Percentiles rank a stretch among this genome's conserved stretches.
Conservation (phyloP, 2,329 filamentous ascomycete genomes). For the Huntiella moniliformis region DNA sequence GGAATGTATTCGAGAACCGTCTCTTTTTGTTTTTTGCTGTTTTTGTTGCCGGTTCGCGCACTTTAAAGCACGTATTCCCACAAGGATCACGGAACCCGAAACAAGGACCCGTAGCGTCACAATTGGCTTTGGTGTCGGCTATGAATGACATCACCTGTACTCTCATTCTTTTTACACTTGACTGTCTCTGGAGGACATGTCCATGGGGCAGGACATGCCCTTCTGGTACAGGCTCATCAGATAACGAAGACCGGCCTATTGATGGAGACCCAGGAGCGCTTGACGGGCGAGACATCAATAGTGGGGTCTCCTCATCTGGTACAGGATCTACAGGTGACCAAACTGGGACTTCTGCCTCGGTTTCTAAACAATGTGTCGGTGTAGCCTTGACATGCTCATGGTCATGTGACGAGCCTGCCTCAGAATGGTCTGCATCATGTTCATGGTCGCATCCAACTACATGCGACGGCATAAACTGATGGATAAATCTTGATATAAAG, state of each 20-base stretch:
- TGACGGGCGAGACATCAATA: neutral
- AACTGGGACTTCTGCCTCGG: neutral
- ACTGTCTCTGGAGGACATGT: neutral
- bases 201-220: neutral
- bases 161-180: slow-evolving; percentile 29
- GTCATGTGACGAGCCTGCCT: neutral
- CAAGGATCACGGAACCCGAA: slow-evolving; percentile 48
- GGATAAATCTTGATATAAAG: slow-evolving; percentile 49
- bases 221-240: no score
- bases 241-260: neutral
- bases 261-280: neutral
- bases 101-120: slow-evolving; percentile 41
- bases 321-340: neutral
- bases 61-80: slow-evolving; percentile 46
- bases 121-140: slow-evolving; percentile 43
- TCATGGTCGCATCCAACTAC: slow-evolving; percentile 65
- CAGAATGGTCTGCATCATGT: slow-evolving; percentile 28
- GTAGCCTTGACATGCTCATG: no score
- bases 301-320: neutral
- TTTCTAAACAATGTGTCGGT: neutral
- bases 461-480: slow-evolving; percentile 57
- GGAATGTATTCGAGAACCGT: neutral
- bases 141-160: slow-evolving; percentile 44
- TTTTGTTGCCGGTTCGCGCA: slow-evolving; percentile 15
- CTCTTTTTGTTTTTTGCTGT: neutral